Conservation (phyloP, 768 basidiomycete genomes). For the Pisolithus marmoratus region DNA sequence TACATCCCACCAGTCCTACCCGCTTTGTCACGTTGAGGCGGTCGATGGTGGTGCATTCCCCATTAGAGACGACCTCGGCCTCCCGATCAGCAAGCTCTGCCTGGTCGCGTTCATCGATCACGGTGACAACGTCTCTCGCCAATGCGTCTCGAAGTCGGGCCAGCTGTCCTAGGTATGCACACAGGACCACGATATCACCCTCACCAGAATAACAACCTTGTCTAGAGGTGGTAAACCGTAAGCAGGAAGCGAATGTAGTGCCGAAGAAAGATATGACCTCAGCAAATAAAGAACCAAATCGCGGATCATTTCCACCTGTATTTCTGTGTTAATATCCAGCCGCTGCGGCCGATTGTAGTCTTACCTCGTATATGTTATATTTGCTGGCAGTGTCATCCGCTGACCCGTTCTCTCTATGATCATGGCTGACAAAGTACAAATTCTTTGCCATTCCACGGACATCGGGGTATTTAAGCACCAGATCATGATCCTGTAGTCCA, state of each 20-base stretch:
- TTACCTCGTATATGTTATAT: constrained; percentile 69
- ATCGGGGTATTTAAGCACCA: constrained; percentile 44
- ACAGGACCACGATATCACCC: constrained; percentile 51
- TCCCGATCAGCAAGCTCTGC: constrained; percentile 51
- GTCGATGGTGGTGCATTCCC: constrained; percentile 31
- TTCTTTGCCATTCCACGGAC: constrained; percentile 61
- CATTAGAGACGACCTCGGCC: constrained; percentile 30
- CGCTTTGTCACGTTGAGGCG: constrained; percentile 47
- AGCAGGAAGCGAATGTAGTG: background rate
- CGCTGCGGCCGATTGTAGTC: constrained; percentile 19
- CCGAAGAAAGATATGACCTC: constrained; percentile 17
- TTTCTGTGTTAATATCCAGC: constrained; percentile 2
- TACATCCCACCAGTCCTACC: constrained; percentile 33
- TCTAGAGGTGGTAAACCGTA: constrained; percentile 15
- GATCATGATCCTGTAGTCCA: constrained; percentile 48
- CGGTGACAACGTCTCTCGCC: constrained; percentile 45
- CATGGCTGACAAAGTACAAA: constrained; percentile 64
- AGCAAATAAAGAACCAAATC: constrained; percentile 51
- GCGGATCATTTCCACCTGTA: constrained; percentile 40
- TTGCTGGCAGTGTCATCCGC: constrained; percentile 59
- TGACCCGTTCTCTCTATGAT: constrained; percentile 53
- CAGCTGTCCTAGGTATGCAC: constrained; percentile 49
- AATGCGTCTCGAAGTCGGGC: constrained; percentile 40
- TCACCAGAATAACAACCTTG: constrained; percentile 43
- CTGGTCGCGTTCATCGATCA: constrained; percentile 67